A percentile compares a stretch with the other conserved stretches of the same genome.
These are phyloP conservation scores for Stemphylium lycopersici DNA, from an alignment of 2,329 filamentous ascomycete species.

Conservation along the genomic window DNA sequence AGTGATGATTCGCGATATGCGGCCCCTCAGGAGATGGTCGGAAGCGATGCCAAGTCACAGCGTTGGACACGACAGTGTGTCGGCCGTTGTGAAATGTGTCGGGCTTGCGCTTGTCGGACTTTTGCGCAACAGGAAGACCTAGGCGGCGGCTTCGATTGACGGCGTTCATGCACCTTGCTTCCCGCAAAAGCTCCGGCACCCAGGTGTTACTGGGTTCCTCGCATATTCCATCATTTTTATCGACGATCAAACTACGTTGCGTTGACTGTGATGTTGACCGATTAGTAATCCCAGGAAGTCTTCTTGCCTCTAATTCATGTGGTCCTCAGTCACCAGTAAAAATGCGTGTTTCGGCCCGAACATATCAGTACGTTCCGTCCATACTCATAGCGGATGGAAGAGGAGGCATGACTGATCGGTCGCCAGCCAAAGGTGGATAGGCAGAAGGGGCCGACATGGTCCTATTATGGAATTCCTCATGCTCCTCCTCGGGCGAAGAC, in stretches of 20 bases:
- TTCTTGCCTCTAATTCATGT: slow-evolving; percentile 1
- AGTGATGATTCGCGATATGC: too few relatives aligned
- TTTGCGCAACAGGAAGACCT: too few relatives aligned
- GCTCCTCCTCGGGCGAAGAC: slow-evolving; percentile 42
- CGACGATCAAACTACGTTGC: background rate
- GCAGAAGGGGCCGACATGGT: slow-evolving; percentile 27
- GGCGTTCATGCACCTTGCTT: too few relatives aligned
- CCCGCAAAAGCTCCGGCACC: too few relatives aligned
- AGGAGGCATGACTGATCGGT: slow-evolving; percentile 16
- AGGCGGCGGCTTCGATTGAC: too few relatives aligned
- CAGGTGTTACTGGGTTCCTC: background rate
- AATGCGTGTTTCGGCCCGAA: background rate
- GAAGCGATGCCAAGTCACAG: too few relatives aligned
- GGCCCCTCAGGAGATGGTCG: too few relatives aligned
- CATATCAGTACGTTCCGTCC: slow-evolving; percentile 9
- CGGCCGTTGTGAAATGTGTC: too few relatives aligned
- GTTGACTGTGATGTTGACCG: background rate
- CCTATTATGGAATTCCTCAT: slow-evolving; percentile 32
- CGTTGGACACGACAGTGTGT: too few relatives aligned
- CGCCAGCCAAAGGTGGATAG: slow-evolving; percentile 12
- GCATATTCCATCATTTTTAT: background rate
- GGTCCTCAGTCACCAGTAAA: background rate
- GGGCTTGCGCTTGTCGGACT: too few relatives aligned
- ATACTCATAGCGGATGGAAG: slow-evolving; percentile 26
- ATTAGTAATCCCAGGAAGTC: background rate